Evolutionary conservation across 164 flowering plant genomes (phyloP).

Genomic region (Chimonanthus salicifolius): DNA sequence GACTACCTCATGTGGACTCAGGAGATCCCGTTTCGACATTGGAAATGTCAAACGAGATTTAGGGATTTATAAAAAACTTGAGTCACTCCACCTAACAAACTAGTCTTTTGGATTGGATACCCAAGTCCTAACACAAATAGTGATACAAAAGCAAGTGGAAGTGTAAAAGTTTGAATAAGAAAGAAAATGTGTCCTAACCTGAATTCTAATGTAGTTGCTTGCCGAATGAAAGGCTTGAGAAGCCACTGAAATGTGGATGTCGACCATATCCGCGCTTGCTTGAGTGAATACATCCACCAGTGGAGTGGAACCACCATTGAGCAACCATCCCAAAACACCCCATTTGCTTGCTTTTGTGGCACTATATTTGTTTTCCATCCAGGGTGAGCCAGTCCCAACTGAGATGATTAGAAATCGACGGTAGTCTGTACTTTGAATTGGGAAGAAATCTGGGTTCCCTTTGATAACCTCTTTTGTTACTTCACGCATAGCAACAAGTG

Average conservation of each 20-base stretch:
- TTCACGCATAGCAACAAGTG: slow-evolving; percentile 47
- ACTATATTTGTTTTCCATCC: slow-evolving; percentile 27
- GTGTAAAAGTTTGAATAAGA: not conserved
- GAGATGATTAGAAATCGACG: slow-evolving; percentile 46
- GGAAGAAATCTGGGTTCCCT: slow-evolving; percentile 32
- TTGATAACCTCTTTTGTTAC: slow-evolving; percentile 30
- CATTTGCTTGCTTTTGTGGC: slow-evolving; percentile 44
- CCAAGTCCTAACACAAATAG: too few species aligned
- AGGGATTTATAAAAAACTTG: too few species aligned
- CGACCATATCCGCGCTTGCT: slow-evolving; percentile 37
- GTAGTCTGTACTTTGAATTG: slow-evolving; percentile 38
- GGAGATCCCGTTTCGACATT: too few species aligned
- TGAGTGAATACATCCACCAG: slow-evolving; percentile 30
- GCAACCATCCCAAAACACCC: slow-evolving; percentile 47
- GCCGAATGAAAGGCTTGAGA: slow-evolving; percentile 31
- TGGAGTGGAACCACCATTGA: slow-evolving; percentile 22
- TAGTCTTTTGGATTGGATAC: too few species aligned
- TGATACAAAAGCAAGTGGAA: not conserved
- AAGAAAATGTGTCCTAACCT: slow-evolving; percentile 15
- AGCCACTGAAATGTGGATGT: slow-evolving; percentile 24
- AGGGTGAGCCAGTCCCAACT: slow-evolving; percentile 50
- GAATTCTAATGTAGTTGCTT: slow-evolving; percentile 33
- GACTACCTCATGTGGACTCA: too few species aligned
- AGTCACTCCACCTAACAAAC: too few species aligned
- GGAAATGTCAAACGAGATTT: too few species aligned